Percentiles rank a stretch among this genome's conserved stretches.
Conservation (phyloP, 805 yeast species). For the Danielia oregonensis region DNA sequence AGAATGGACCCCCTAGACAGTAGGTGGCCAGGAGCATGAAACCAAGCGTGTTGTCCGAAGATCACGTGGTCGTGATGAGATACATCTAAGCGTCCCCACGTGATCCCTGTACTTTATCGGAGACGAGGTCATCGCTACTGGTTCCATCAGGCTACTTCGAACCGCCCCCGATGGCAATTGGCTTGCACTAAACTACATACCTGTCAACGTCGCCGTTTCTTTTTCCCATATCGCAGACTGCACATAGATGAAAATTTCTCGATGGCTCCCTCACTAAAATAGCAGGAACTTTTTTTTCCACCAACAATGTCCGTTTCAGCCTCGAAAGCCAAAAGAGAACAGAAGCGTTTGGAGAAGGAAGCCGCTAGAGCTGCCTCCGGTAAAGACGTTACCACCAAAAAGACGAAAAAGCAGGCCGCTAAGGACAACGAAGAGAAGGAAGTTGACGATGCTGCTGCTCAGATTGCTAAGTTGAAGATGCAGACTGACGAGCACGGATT, state of each 20-base stretch:
- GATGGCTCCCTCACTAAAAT: slow-evolving; percentile 3
- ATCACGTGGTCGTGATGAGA: too few relatives aligned
- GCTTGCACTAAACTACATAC: too few relatives aligned
- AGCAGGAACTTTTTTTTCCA: background rate
- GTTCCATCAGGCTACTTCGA: too few relatives aligned
- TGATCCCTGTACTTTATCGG: too few relatives aligned
- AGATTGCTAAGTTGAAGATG: slow-evolving; percentile 79
- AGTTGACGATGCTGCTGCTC: slow-evolving; percentile 62
- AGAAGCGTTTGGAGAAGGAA: slow-evolving; percentile 71
- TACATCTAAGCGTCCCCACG: too few relatives aligned
- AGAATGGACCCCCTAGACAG: too few relatives aligned
- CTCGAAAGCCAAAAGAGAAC: slow-evolving; percentile 97
- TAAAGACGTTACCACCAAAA: slow-evolving; percentile 66
- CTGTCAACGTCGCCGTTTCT: too few relatives aligned
- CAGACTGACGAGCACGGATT: slow-evolving; percentile 93
- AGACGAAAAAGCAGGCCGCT: slow-evolving; percentile 54
- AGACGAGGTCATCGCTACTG: too few relatives aligned
- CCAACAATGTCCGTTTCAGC: slow-evolving; percentile 60
- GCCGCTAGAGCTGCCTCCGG: slow-evolving; percentile 56
- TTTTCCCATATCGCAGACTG: too few relatives aligned
- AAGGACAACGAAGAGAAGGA: slow-evolving; percentile 51
- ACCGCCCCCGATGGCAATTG: too few relatives aligned
- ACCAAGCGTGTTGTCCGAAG: too few relatives aligned
- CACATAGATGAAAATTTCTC: slow-evolving; percentile 7
- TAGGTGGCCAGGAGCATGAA: too few relatives aligned